Conservation (phyloP, 2,329 filamentous ascomycete genomes). For the Aureobasidium sp. region DNA sequence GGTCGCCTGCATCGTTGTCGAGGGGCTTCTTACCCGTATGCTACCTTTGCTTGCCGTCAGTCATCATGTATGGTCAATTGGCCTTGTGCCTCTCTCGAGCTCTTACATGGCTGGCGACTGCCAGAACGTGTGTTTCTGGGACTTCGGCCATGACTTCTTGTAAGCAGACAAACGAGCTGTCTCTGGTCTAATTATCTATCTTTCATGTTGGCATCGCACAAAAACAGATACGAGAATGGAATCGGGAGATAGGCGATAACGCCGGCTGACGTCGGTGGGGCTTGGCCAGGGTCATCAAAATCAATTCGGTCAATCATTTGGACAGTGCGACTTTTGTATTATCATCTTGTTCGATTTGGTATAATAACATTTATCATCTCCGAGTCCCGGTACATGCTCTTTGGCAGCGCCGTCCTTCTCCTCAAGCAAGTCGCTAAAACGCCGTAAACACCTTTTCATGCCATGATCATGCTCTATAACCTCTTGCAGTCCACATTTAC, state of each 20-base stretch:
- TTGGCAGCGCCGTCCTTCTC: not conserved
- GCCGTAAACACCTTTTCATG: constrained; percentile 11
- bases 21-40: constrained; percentile 55
- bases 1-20: not conserved
- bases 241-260: constrained; percentile 8
- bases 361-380: not conserved
- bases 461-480: not conserved
- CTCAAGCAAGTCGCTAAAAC: not conserved
- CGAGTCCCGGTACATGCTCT: not conserved
- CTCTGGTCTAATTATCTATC: not conserved
- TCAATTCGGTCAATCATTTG: not conserved
- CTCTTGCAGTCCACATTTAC: constrained; percentile 25
- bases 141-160: constrained; percentile 25
- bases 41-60: constrained; percentile 46
- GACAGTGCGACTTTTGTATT: not conserved
- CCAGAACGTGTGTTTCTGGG: constrained; percentile 64
- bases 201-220: not conserved
- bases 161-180: not conserved
- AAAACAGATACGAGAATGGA: not conserved
- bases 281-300: not conserved
- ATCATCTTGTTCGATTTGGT: constrained; percentile 4
- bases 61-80: constrained; percentile 11
- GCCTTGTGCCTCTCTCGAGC: constrained; percentile 20
- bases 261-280: not conserved
- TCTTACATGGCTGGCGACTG: constrained; percentile 90